phyloP scores from a whole-genome alignment of 768 basidiomycete genomes.

The Kwoniella shandongensis region DNA sequence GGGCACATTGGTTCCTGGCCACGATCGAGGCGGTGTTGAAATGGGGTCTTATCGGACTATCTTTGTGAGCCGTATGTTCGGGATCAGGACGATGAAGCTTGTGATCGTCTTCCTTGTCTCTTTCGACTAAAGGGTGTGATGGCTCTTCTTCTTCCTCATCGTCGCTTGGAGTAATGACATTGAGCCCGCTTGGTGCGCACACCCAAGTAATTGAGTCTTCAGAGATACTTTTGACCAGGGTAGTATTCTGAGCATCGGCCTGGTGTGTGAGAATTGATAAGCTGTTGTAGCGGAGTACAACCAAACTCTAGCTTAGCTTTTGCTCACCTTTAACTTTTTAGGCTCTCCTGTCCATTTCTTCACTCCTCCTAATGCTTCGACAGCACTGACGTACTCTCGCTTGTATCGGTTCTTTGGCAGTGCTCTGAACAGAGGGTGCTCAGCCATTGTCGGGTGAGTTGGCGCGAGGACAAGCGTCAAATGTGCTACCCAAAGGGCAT shows the following conservation, averaged over 20 bases:
- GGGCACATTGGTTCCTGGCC: not conserved
- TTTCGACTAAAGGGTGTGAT: no score
- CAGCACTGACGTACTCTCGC: conserved; percentile 30
- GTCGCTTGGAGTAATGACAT: not conserved
- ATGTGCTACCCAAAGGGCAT: conserved; percentile 16
- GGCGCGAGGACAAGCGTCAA: conserved; percentile 35
- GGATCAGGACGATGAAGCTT: no score
- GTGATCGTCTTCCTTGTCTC: not conserved
- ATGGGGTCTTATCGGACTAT: no score
- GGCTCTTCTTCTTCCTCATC: no score
- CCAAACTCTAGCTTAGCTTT: no score
- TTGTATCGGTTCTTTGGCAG: conserved; percentile 30
- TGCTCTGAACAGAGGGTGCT: conserved; percentile 26
- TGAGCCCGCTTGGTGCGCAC: conserved; percentile 10
- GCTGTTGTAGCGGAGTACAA: no score
- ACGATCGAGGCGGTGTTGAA: no score
- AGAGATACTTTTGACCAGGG: conserved; percentile 27
- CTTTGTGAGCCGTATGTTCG: no score
- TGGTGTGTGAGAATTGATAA: not conserved
- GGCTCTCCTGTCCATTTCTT: conserved; percentile 32
- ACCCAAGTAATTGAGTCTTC: conserved; percentile 38
- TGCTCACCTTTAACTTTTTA: conserved; percentile 33
- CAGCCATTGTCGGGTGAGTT: conserved; percentile 26
- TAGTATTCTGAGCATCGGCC: conserved; percentile 37
- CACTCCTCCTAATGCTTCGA: conserved; percentile 32